These are phyloP conservation scores for Wallacemonas sp. DNA, from an alignment of 208 protist genomes.

Conservation along the genomic window DNA sequence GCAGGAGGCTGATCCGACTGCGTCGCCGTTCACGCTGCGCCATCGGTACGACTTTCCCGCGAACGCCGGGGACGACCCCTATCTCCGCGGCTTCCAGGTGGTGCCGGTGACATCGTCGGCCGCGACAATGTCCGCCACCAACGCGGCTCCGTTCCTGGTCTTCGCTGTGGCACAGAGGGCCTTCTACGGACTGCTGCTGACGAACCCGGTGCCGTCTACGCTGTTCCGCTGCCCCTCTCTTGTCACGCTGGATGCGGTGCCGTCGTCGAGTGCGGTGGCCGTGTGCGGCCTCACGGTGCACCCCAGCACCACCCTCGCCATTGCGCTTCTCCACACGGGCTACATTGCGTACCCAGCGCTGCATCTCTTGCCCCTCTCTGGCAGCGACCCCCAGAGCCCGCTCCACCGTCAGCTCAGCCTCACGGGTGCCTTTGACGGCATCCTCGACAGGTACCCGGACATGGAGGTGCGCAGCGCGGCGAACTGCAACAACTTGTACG, in stretches of 20 bases:
- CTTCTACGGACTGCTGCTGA: slow-evolving; percentile 44
- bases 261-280: slow-evolving; percentile 25
- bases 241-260: slow-evolving; percentile 29
- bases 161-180: slow-evolving; percentile 47
- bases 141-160: slow-evolving; percentile 20
- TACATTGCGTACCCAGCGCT: slow-evolving; percentile 27
- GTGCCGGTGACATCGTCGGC: background rate
- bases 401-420: slow-evolving; percentile 24
- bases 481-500: slow-evolving; percentile 11
- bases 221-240: slow-evolving; percentile 54
- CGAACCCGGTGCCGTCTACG: slow-evolving; percentile 24
- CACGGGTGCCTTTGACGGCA: slow-evolving; percentile 15
- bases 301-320: slow-evolving; percentile 46
- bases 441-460: slow-evolving; percentile 6
- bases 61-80: background rate
- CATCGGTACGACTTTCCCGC: background rate
- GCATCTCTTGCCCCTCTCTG: slow-evolving; percentile 45
- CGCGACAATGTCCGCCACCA: background rate
- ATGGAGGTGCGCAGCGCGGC: slow-evolving; percentile 1
- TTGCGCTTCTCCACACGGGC: slow-evolving; percentile 47
- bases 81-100: slow-evolving; percentile 3
- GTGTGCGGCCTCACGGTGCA: slow-evolving; percentile 66
- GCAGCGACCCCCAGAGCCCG: slow-evolving; percentile 20
- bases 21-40: background rate
- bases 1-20: too few species aligned